Evolutionary conservation across 148 eudicot genomes (phyloP).

Genomic region (Mesembryanthemum crystallinum): DNA sequence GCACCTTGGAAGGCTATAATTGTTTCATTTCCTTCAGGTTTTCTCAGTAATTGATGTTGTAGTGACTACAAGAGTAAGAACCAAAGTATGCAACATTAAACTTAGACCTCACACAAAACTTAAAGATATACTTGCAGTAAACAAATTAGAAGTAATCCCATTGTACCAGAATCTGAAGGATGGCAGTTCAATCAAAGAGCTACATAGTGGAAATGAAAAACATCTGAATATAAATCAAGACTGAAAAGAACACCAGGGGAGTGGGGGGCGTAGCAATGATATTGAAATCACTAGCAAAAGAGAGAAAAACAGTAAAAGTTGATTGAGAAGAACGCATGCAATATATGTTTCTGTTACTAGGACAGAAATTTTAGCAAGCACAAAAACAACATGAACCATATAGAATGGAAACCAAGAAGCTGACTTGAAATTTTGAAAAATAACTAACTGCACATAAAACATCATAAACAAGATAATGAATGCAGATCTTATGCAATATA

Average conservation of each 20-base stretch:
- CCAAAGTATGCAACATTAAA: slow-evolving; percentile 15
- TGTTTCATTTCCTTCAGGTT: slow-evolving; percentile 72
- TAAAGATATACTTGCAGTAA: not conserved
- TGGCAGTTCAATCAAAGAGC: not conserved
- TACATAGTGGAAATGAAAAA: not conserved
- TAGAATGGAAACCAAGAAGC: not conserved
- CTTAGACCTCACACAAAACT: not conserved
- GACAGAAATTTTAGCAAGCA: too few relatives aligned
- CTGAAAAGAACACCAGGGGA: not conserved
- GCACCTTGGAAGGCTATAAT: slow-evolving; percentile 61
- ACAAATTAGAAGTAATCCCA: not conserved
- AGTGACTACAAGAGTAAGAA: slow-evolving; percentile 45
- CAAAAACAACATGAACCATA: too few relatives aligned
- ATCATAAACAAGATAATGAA: not conserved
- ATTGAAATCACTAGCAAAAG: not conserved
- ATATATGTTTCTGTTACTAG: not conserved
- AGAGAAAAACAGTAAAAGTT: not conserved
- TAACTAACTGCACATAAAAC: not conserved
- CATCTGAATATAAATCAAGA: slow-evolving; percentile 8
- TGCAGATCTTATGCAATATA: too few relatives aligned
- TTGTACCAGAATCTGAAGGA: not conserved
- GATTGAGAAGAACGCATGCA: not conserved
- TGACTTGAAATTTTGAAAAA: not conserved
- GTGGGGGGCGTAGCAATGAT: not conserved
- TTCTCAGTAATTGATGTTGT: slow-evolving; percentile 67